phyloP scores from a whole-genome alignment of 805 yeast genomes.

The Kodamaea kakaduensis region DNA sequence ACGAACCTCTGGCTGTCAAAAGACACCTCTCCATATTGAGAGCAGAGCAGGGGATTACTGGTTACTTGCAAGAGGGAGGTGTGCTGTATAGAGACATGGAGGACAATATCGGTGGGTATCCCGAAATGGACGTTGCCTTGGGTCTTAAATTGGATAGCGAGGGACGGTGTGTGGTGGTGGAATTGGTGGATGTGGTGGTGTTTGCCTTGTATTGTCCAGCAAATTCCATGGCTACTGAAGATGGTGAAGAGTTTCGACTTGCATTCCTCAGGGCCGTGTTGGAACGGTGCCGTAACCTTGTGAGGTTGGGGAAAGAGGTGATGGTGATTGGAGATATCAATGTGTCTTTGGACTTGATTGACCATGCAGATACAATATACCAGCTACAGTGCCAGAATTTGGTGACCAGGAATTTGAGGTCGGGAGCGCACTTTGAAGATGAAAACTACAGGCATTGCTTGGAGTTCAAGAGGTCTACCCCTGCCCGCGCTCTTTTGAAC shows the following conservation, averaged over 20 bases:
- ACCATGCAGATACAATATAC: slow-evolving; percentile 68
- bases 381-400: slow-evolving; percentile 21
- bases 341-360: slow-evolving; percentile 74
- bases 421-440: slow-evolving; percentile 21
- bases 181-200: slow-evolving; percentile 60
- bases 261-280: slow-evolving; percentile 58
- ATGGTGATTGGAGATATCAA: slow-evolving; percentile 88
- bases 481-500: slow-evolving; percentile 29
- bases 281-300: slow-evolving; percentile 55
- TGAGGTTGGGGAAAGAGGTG: slow-evolving; percentile 58
- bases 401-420: slow-evolving; percentile 16
- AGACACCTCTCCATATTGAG: slow-evolving; percentile 50
- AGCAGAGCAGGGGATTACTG: slow-evolving; percentile 93
- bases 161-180: slow-evolving; percentile 78
- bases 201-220: slow-evolving; percentile 88
- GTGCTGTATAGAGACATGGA: slow-evolving; percentile 13
- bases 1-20: slow-evolving; percentile 35
- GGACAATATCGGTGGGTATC: slow-evolving; percentile 67
- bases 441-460: slow-evolving; percentile 25
- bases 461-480: slow-evolving; percentile 32
- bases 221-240: slow-evolving; percentile 67
- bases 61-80: slow-evolving; percentile 28
- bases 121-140: slow-evolving; percentile 33
- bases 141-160: slow-evolving; percentile 63
- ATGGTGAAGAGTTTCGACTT: slow-evolving; percentile 57